Evolutionary conservation across 805 yeast genomes (phyloP), one percentile per base, ranked within the genome.

Genomic region (Candida caryicola): DNA sequence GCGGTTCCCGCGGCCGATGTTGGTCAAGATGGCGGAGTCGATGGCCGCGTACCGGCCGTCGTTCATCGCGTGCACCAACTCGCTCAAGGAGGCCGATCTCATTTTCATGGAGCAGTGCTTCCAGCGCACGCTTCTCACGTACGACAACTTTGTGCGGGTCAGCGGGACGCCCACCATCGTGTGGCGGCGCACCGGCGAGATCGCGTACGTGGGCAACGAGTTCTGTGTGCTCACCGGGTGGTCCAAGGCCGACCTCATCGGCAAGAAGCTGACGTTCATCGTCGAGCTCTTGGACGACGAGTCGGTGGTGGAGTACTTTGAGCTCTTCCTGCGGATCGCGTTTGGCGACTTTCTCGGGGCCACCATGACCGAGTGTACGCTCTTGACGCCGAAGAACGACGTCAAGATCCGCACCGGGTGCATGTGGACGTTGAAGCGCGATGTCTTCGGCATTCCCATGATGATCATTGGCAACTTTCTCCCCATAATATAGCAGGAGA

Each of bases 71-170:
- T 85, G 95, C 51, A 86, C 95, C 28, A 85, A 86, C 52, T 81
- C 93, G 4, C 64, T 91, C 26, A 86, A 90, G 41, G 95, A 87
- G 50, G 95, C 86, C 29, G 99, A 91, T 59, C 71, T 90, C 60
- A 85, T 91, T 2, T 91, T 91, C 55, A 88, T 93, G 84, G 99
- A 91, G 57, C 95, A 91, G 64, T 86, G 96, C 51, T 91, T 90
- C 64, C 98, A 91, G 60, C 69, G 99, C 31, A 89, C 98, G 0
- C 66, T 91, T 26, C 65, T 91, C 31, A 96, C 95, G 44, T 91
- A 89, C 58, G 90, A 88, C 43, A 85, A 82, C 58, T 85, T 86
- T 57, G 84, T 93, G 28, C 73, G 80, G 16, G 79, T 85, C 15
- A 79, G 88, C 23, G 97, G 97, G 0, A 91, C 97, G 0, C 98